Percentiles rank a stretch among this genome's conserved stretches.
phyloP scores from a whole-genome alignment of 345 rosid genomes.

The Crucihimalaya himalaica region DNA sequence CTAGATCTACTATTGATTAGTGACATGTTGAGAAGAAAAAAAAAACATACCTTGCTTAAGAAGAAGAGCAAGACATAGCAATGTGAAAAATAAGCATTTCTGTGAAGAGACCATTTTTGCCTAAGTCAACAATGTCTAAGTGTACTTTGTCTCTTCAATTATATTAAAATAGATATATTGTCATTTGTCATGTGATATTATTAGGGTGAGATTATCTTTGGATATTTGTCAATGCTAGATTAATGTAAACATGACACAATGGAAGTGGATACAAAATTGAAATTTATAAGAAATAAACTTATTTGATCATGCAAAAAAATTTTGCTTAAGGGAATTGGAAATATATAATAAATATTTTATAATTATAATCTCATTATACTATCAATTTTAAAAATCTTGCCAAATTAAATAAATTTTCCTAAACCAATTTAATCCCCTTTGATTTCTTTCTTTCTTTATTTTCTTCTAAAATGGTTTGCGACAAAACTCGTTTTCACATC shows the following conservation, averaged over 20 bases:
- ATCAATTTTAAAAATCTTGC: no score
- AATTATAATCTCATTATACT: no score
- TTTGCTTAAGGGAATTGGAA: no score
- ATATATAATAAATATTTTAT: no score
- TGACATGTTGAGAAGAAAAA: background rate
- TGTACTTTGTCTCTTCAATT: background rate
- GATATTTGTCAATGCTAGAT: background rate
- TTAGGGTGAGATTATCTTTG: constrained; percentile 4
- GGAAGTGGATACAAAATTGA: background rate
- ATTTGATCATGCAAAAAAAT: no score
- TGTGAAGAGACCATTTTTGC: constrained; percentile 1
- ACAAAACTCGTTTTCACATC: no score
- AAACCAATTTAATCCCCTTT: no score
- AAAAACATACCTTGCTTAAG: background rate
- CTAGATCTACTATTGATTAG: background rate
- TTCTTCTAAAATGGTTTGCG: no score
- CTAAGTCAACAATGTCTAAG: background rate
- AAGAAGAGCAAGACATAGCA: background rate
- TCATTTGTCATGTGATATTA: background rate
- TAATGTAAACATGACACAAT: background rate
- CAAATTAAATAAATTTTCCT: no score
- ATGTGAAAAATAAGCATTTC: background rate
- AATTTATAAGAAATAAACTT: background rate
- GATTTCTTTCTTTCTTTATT: no score
- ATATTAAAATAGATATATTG: background rate